A percentile compares a stretch with the other conserved stretches of the same genome.
phyloP scores from a whole-genome alignment of 768 basidiomycete genomes.

The Mycena maculata region DNA sequence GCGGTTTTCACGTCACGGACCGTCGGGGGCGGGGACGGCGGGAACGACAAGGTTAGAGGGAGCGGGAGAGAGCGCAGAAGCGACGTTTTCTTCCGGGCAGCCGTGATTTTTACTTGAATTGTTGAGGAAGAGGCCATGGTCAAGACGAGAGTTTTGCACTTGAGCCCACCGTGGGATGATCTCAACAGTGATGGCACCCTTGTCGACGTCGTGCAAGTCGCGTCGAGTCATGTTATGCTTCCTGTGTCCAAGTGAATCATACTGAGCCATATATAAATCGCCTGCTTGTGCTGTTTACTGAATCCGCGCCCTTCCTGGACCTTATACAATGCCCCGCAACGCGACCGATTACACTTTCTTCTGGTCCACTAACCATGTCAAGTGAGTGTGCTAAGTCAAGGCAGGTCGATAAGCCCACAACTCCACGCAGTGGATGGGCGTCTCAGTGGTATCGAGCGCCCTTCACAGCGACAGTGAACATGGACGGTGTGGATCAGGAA shows the following conservation, averaged over 20 bases:
- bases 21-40: constrained; percentile 31
- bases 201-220: no score
- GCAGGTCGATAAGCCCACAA: background rate
- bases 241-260: background rate
- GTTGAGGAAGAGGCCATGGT: constrained; percentile 14
- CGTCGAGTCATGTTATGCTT: no score
- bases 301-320: background rate
- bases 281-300: no score
- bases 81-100: constrained; percentile 27
- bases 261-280: background rate
- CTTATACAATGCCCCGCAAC: constrained; percentile 23
- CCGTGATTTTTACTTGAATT: constrained; percentile 27
- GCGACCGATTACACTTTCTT: constrained; percentile 58
- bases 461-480: constrained; percentile 52
- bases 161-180: no score
- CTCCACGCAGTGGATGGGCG: constrained; percentile 53
- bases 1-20: constrained; percentile 34
- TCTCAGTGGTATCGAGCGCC: constrained; percentile 63
- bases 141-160: background rate
- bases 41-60: constrained; percentile 32
- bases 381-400: constrained; percentile 48
- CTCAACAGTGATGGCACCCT: no score
- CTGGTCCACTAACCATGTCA: constrained; percentile 54
- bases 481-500: constrained; percentile 45
- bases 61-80: constrained; percentile 26